Evolutionary conservation across 345 rosid genomes (phyloP).

Genomic region (Syzygium aromaticum): DNA sequence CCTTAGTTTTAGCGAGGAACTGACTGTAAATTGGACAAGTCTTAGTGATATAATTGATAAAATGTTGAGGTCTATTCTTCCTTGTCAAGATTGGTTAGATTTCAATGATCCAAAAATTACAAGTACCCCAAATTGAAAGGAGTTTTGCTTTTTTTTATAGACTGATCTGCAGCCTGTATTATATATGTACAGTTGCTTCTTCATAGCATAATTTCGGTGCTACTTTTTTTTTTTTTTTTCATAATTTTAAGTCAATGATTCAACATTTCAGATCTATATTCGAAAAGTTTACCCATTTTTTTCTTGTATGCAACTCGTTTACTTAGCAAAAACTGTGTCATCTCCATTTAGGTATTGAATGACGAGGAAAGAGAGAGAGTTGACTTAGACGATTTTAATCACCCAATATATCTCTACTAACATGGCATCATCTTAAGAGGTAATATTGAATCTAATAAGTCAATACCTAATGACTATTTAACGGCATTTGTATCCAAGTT

Average conservation of each 20-base stretch:
- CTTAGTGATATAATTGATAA: not conserved
- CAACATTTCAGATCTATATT: not conserved
- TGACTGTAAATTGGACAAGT: not conserved
- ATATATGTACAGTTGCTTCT: not conserved
- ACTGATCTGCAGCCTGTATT: not conserved
- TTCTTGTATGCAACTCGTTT: fast-evolving
- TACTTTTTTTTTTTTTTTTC: not conserved
- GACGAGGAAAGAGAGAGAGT: not conserved
- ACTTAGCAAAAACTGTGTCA: not conserved
- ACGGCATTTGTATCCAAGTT: not conserved
- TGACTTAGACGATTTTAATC: not conserved
- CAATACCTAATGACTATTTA: too few species aligned
- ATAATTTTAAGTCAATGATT: not conserved
- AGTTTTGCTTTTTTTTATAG: not conserved
- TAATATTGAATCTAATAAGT: too few species aligned
- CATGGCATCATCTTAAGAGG: not conserved
- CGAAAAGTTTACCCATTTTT: not conserved
- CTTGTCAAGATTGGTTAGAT: not conserved
- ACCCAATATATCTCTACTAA: too few species aligned
- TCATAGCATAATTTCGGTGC: not conserved
- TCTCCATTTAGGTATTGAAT: not conserved
- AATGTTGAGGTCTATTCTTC: not conserved
- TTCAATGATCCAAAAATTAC: not conserved
- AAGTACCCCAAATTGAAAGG: too few species aligned
- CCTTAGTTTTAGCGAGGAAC: not conserved